These are phyloP conservation scores for Mycena olivaceomarginata DNA, from an alignment of 768 basidiomycete genomes.

Conservation along the genomic window DNA sequence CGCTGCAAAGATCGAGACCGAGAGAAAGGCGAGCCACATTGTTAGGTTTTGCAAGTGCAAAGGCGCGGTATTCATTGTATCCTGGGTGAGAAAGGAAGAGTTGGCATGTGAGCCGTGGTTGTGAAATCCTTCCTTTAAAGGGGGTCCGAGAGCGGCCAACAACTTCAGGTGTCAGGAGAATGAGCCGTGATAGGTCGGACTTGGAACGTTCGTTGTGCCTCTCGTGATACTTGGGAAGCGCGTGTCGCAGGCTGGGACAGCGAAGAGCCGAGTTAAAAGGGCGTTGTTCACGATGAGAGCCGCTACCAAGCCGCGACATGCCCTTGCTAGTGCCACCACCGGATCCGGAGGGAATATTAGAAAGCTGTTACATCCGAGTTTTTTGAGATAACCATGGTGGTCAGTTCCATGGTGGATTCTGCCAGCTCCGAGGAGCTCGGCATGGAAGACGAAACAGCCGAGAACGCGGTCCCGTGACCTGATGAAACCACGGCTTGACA, in stretches of 20 bases:
- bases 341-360: too few relatives aligned
- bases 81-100: constrained; percentile 37
- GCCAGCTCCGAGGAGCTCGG: too few relatives aligned
- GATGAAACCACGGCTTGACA: too few relatives aligned
- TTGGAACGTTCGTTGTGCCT: constrained; percentile 23
- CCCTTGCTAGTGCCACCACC: too few relatives aligned
- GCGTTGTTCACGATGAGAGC: too few relatives aligned
- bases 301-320: too few relatives aligned
- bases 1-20: neutral
- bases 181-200: neutral
- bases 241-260: too few relatives aligned
- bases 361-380: too few relatives aligned
- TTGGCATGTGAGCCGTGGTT: constrained; percentile 11
- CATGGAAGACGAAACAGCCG: too few relatives aligned
- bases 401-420: too few relatives aligned
- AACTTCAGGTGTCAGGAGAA: constrained; percentile 19
- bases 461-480: too few relatives aligned
- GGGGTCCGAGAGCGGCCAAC: neutral
- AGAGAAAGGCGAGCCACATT: constrained; percentile 25
- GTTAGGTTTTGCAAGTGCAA: neutral
- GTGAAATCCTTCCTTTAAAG: neutral
- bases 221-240: neutral
- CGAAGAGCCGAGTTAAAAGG: neutral
- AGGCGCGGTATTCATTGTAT: neutral
- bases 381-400: too few relatives aligned